A percentile compares a stretch with the other conserved stretches of the same genome.
Evolutionary conservation across 2,329 filamentous ascomycete genomes (phyloP).

Genomic region (Venturiaceae sp.): DNA sequence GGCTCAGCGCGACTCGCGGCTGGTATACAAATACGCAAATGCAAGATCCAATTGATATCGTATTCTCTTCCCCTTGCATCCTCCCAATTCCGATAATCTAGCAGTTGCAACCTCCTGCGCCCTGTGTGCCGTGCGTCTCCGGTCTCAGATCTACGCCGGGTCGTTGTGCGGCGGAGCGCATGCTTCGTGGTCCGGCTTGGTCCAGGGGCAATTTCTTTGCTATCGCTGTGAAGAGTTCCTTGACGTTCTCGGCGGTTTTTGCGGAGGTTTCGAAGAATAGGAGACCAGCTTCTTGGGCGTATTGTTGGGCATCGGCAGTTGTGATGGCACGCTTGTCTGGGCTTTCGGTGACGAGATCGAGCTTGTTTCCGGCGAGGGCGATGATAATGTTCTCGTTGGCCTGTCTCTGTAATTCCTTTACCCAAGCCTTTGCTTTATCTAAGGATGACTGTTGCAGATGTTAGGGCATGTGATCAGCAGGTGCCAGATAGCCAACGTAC

Average conservation of each 20-base stretch:
- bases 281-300: constrained; percentile 84
- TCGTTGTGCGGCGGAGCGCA: constrained; percentile 52
- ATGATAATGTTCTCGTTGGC: constrained; percentile 99
- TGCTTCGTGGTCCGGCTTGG: constrained; percentile 84
- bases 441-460: constrained; percentile 62
- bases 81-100: constrained; percentile 26
- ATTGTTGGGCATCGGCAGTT: constrained; percentile 85
- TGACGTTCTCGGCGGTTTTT: constrained; percentile 93
- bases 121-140: constrained; percentile 50
- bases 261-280: constrained; percentile 98
- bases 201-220: constrained; percentile 96
- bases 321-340: constrained; percentile 92
- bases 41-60: not conserved
- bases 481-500: constrained; percentile 45
- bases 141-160: constrained; percentile 59
- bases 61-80: not conserved
- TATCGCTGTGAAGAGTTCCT: constrained; percentile 92
- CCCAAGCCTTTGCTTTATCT: constrained; percentile 99
- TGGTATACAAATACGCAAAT: constrained; percentile 3
- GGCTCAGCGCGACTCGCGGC: not conserved
- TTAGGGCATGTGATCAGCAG: constrained; percentile 10
- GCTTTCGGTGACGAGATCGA: constrained; percentile 88
- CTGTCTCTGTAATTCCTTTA: constrained; percentile 96
- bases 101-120: constrained; percentile 53
- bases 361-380: constrained; percentile 92